phyloP scores from a whole-genome alignment of 179 eudicot genomes.

The Actinidia arguta region DNA sequence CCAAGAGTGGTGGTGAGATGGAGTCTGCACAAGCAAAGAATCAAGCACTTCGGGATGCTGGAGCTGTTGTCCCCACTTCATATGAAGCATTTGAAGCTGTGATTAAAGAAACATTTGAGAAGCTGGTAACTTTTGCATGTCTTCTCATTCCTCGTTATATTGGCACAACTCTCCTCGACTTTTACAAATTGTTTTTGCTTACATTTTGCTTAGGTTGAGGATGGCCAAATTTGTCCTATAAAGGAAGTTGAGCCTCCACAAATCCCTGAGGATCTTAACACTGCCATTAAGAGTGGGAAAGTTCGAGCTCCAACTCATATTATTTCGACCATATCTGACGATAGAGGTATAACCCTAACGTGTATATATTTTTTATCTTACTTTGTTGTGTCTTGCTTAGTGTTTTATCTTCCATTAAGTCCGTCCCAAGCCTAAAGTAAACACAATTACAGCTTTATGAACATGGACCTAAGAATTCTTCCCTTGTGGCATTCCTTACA shows the following conservation, averaged over 20 bases:
- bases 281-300: slow-evolving; percentile 97
- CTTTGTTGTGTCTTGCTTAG: not conserved
- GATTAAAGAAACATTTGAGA: slow-evolving; percentile 85
- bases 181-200: not conserved
- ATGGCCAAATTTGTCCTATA: slow-evolving; percentile 72
- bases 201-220: slow-evolving; percentile 58
- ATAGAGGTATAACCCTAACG: slow-evolving; percentile 59
- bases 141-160: not conserved
- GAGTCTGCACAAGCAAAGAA: slow-evolving; percentile 99
- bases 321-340: slow-evolving; percentile 97
- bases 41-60: slow-evolving; percentile 93
- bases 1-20: slow-evolving; percentile 98
- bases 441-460: not conserved
- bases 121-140: slow-evolving; percentile 55
- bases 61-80: slow-evolving; percentile 96
- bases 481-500: too few relatives aligned
- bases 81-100: slow-evolving; percentile 87
- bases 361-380: not conserved
- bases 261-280: slow-evolving; percentile 96
- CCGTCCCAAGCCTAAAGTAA: too few relatives aligned
- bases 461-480: not conserved
- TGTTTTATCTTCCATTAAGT: too few relatives aligned
- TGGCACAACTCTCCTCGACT: not conserved
- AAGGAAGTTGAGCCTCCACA: slow-evolving; percentile 95
- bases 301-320: slow-evolving; percentile 99